Evolutionary conservation across 176 grass and related monocot genomes (phyloP), one percentile per base, ranked within the genome.

Genomic region (Rhynchospora breviuscula): DNA sequence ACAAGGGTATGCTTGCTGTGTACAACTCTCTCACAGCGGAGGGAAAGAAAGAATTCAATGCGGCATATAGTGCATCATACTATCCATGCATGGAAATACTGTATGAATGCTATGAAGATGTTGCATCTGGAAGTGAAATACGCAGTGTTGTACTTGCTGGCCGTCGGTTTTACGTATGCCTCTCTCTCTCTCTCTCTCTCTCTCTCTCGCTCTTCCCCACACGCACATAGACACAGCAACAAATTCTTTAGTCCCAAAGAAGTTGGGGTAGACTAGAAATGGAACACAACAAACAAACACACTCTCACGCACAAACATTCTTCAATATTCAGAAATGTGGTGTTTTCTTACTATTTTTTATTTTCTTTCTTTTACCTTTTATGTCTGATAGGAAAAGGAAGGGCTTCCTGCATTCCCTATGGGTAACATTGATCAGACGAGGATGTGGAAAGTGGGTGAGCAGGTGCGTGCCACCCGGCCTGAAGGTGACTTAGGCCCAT

Each of bases 371-470:
- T 46, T 54, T 15, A 54, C 22, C 29, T 76, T 15, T 54, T 1
- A 76, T 76, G 49, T 62, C 7, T 22, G 8, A 88, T 84, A 94
- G 93, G 93, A 92, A 63, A 94, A 94, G 88, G 93, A 94, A 79
- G 93, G 90, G 4, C 88, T 94, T 59, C 93, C 93, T 22, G 90
- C 90, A 85, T 94, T 94, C 75, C 90, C 93, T 25, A 92, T 90
- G 93, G 93, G 88, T 6, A 95, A 90, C 12, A 92, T 92, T 17
- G 90, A 92, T 85, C 93, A 92, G 85, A 92, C 93, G 43, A 83
- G 86, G 9, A 92, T 95, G 93, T 95, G 90, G 93, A 95, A 92
- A 81, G 93, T 92, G 18, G 88, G 93, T 22, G 90, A 95, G 85
- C 79, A 19, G 52, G 93, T 95, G 19, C 90, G 93, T 29, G 80